Evolutionary conservation across 2,329 filamentous ascomycete species (phyloP).

Genomic region (Achaetomium macrosporum): DNA sequence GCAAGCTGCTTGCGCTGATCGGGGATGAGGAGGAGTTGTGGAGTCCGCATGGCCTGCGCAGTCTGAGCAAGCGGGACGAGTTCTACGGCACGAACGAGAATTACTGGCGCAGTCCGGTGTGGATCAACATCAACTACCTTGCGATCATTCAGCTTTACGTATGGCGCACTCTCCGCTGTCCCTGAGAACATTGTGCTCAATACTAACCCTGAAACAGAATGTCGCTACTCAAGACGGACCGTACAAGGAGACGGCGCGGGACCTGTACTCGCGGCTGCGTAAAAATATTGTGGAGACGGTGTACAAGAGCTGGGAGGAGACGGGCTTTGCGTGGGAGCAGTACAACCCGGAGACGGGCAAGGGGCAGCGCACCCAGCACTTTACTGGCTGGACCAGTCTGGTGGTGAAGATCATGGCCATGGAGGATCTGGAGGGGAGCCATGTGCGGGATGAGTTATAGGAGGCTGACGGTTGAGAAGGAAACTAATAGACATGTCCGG

Average conservation of each 20-base stretch:
- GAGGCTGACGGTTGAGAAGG: neutral
- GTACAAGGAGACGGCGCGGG: slow-evolving; percentile 60
- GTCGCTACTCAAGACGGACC: slow-evolving; percentile 62
- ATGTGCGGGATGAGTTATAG: slow-evolving; percentile 44
- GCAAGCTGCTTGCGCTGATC: slow-evolving; percentile 69
- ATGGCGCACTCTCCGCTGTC: slow-evolving; percentile 35
- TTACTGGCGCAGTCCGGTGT: slow-evolving; percentile 92
- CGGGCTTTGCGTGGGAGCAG: slow-evolving; percentile 97
- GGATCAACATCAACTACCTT: slow-evolving; percentile 96
- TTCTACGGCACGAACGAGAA: slow-evolving; percentile 90
- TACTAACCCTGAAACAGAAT: slow-evolving; percentile 39
- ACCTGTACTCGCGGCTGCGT: slow-evolving; percentile 70
- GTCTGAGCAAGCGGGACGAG: slow-evolving; percentile 74
- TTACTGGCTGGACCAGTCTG: slow-evolving; percentile 98
- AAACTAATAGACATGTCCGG: neutral
- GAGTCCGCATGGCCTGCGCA: slow-evolving; percentile 82
- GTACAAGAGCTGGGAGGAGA: slow-evolving; percentile 79
- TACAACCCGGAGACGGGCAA: slow-evolving; percentile 89
- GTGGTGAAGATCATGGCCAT: slow-evolving; percentile 97
- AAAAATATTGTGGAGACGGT: slow-evolving; percentile 85
- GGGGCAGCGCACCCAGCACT: slow-evolving; percentile 95
- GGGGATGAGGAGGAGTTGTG: slow-evolving; percentile 81
- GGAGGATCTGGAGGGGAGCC: slow-evolving; percentile 55
- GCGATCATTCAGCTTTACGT: slow-evolving; percentile 72
- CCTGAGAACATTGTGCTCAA: neutral